These are phyloP conservation scores for Trametes villosa DNA, from an alignment of 768 basidiomycete genomes.

Conservation along the genomic window DNA sequence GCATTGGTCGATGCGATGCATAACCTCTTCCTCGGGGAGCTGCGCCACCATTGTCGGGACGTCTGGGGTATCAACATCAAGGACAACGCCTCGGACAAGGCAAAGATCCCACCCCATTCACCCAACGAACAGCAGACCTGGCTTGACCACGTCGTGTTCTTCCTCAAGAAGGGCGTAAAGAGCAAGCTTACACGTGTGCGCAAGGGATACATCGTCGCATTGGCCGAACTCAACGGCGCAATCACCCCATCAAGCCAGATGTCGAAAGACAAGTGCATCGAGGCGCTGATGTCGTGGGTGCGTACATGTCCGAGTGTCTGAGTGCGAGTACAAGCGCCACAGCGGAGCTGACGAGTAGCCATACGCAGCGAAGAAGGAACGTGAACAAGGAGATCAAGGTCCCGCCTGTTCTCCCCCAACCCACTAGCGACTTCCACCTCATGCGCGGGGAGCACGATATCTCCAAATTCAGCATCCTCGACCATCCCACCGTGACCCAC, in stretches of 20 bases:
- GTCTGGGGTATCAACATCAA: no score
- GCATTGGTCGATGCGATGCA: slow-evolving; percentile 48
- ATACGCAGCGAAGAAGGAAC: no score
- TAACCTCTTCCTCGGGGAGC: slow-evolving; percentile 39
- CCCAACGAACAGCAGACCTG: neutral
- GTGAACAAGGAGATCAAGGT: neutral
- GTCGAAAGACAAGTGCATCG: neutral
- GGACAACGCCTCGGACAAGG: neutral
- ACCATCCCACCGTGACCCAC: neutral
- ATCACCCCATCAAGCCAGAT: neutral
- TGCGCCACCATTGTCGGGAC: slow-evolving; percentile 38
- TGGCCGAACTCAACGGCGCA: neutral
- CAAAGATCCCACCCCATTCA: neutral
- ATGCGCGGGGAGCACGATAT: neutral
- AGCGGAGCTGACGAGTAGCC: no score
- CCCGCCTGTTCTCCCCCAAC: neutral
- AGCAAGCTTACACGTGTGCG: neutral
- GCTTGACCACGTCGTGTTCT: no score
- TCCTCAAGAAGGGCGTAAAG: neutral
- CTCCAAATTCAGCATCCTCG: slow-evolving; percentile 1
- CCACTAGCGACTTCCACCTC: neutral
- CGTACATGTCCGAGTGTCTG: neutral
- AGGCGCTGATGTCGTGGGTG: neutral
- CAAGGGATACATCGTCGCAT: neutral
- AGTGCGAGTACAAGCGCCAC: no score